These are phyloP conservation scores for Coniochaeta prunicola DNA, from an alignment of 2,329 filamentous ascomycete genomes.

Conservation along the genomic window DNA sequence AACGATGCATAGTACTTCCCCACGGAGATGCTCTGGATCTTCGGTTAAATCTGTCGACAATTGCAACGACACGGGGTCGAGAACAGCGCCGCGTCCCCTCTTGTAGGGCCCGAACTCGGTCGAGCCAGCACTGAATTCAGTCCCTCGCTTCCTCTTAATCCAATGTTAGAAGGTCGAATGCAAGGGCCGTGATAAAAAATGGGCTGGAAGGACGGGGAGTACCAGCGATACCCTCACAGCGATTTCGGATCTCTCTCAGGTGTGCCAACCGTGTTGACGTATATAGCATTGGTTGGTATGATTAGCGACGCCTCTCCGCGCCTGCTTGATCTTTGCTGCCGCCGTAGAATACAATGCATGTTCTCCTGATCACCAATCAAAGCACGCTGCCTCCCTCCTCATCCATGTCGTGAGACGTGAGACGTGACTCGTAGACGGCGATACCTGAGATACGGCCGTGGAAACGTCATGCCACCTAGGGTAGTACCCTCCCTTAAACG, in stretches of 20 bases:
- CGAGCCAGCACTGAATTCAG: neutral
- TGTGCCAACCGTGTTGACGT: neutral
- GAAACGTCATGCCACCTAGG: neutral
- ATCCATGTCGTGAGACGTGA: neutral
- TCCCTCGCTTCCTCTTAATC: neutral
- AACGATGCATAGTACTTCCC: constrained; percentile 39
- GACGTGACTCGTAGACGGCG: neutral
- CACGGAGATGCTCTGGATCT: constrained; percentile 50
- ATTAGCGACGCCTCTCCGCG: neutral
- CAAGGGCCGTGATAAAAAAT: neutral
- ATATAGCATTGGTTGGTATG: neutral
- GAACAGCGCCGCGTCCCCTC: neutral
- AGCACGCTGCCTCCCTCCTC: neutral
- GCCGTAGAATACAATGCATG: constrained; percentile 1
- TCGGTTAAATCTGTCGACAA: constrained; percentile 32
- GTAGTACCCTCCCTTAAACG: neutral
- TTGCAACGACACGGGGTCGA: neutral
- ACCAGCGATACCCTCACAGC: neutral
- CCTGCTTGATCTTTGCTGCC: neutral
- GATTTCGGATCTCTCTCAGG: neutral
- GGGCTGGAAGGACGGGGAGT: neutral
- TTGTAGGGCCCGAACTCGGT: neutral
- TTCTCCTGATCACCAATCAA: neutral
- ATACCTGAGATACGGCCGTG: neutral
- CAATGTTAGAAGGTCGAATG: neutral